Percentiles rank a stretch among this genome's conserved stretches.
phyloP scores from a whole-genome alignment of 2,329 filamentous ascomycete genomes.

The Daldinia sp. region DNA sequence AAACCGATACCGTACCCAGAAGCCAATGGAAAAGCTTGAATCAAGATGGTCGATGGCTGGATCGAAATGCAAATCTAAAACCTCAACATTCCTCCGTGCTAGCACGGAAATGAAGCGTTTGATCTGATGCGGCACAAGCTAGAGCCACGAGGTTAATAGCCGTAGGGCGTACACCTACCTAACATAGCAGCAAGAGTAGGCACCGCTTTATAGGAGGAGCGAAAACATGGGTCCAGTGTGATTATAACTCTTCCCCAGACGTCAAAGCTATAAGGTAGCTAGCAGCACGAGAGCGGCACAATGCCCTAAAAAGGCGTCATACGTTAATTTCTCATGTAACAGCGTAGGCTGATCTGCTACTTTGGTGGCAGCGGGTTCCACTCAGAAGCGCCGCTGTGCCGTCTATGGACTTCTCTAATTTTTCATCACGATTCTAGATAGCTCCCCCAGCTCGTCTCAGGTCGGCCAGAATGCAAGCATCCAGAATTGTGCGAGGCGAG shows the following conservation, averaged over 20 bases:
- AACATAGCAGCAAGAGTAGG: background rate
- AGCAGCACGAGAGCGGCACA: slow-evolving; percentile 17
- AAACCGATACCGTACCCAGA: background rate
- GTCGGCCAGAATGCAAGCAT: background rate
- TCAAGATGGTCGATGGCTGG: background rate
- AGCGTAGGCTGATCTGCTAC: slow-evolving; percentile 4
- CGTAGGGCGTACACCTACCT: slow-evolving; percentile 10
- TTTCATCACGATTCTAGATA: slow-evolving; percentile 20
- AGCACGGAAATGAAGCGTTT: background rate
- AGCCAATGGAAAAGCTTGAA: background rate
- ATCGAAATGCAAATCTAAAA: background rate
- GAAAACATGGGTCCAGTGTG: background rate
- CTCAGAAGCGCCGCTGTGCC: slow-evolving; percentile 19
- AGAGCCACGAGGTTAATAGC: slow-evolving; percentile 15
- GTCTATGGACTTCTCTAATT: slow-evolving; percentile 5
- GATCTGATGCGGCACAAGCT: slow-evolving; percentile 6
- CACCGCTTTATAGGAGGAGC: background rate
- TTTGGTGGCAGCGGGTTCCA: background rate
- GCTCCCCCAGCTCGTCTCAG: background rate
- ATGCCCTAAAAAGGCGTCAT: slow-evolving; percentile 16
- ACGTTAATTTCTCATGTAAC: slow-evolving; percentile 10
- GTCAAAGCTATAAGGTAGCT: slow-evolving; percentile 20
- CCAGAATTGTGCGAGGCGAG: background rate
- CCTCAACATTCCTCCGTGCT: background rate
- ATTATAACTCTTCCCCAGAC: slow-evolving; percentile 14